These are phyloP conservation scores for Nemania abortiva DNA, from an alignment of 2,329 filamentous ascomycete genomes.

Conservation along the genomic window DNA sequence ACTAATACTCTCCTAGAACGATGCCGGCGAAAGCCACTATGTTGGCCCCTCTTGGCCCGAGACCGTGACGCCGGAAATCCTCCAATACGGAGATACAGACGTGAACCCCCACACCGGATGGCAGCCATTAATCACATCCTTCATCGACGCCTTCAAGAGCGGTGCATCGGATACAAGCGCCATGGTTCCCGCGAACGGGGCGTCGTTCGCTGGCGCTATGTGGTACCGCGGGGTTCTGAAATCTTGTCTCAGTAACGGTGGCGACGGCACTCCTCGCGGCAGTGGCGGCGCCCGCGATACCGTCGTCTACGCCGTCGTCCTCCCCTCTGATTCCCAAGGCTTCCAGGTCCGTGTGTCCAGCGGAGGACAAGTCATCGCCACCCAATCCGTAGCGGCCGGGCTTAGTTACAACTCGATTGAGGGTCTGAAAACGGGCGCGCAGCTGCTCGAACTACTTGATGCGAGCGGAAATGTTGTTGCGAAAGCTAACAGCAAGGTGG, in stretches of 20 bases:
- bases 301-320: slow-evolving; percentile 50
- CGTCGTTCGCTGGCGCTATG: slow-evolving; percentile 48
- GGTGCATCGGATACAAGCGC: slow-evolving; percentile 38
- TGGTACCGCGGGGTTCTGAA: slow-evolving; percentile 50
- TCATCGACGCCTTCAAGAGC: slow-evolving; percentile 52
- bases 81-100: slow-evolving; percentile 50
- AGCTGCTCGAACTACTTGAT: slow-evolving; percentile 49
- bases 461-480: slow-evolving; percentile 42
- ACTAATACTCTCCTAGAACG: slow-evolving; percentile 45
- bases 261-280: slow-evolving; percentile 43
- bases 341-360: slow-evolving; percentile 45
- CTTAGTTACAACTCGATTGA: slow-evolving; percentile 47
- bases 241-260: slow-evolving; percentile 36
- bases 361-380: slow-evolving; percentile 44
- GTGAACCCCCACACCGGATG: slow-evolving; percentile 50
- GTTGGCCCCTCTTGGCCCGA: slow-evolving; percentile 53
- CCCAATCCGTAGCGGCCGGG: slow-evolving; percentile 38
- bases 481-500: slow-evolving; percentile 39
- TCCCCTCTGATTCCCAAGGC: slow-evolving; percentile 34
- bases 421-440: slow-evolving; percentile 44
- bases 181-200: slow-evolving; percentile 42
- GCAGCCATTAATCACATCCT: slow-evolving; percentile 53
- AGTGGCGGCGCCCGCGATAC: slow-evolving; percentile 46
- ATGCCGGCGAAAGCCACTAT: slow-evolving; percentile 55
- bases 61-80: slow-evolving; percentile 45